Base-by-base conservation (phyloP, 331 rosid genomes). In the Stylosanthes scabra region DNA sequence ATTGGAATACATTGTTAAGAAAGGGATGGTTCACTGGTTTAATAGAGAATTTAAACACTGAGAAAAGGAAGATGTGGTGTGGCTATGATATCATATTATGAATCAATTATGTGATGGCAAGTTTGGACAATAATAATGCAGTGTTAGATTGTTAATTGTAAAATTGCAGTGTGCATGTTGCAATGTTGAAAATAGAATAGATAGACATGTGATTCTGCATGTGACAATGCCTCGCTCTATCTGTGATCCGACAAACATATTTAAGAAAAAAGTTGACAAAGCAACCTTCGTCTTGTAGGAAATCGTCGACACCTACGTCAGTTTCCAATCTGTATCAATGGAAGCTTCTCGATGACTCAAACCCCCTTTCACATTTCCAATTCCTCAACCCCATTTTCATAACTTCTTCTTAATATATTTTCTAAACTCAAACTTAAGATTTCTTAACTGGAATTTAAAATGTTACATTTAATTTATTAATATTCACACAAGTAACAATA, bases 161-260 rank as follows among this genome's bases (percentile, higher is more conserved):
- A 47, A 47, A 47, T 47, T 31, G 54, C 4, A n/a, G n/a, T 50
- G 57, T 51, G 25, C 8, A 51, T 80, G 64, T 59, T 31, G 72
- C 6, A 51, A 50, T 83, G 71, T 66, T 68, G 79, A 83, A 63
- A 31, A 31, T 5, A 3, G 60, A 66, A 66, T 70, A 77, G 68
- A 49, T n/a, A 52, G 16, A 10, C 85, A 80, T 70, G 78, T 70
- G 81, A 78, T 71, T 42, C 65, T 78, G 69, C 88, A 50, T 84
- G 88, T 71, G 69, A 71, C 13, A 59, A 60, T 34, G 59, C 72
- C 20, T 67, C 69, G 1, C 73, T 55, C 66, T 44, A 11, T 66
- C 55, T 63, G 55, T 66, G 25, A 71, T 6, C 70, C 63, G 63
- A 62, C 60, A 72, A 72, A 39, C 0, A 72, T 68, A 71, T 2